These are phyloP conservation scores for Perkinsus olseni DNA, from an alignment of 169 alveolate species.

Conservation along the genomic window DNA sequence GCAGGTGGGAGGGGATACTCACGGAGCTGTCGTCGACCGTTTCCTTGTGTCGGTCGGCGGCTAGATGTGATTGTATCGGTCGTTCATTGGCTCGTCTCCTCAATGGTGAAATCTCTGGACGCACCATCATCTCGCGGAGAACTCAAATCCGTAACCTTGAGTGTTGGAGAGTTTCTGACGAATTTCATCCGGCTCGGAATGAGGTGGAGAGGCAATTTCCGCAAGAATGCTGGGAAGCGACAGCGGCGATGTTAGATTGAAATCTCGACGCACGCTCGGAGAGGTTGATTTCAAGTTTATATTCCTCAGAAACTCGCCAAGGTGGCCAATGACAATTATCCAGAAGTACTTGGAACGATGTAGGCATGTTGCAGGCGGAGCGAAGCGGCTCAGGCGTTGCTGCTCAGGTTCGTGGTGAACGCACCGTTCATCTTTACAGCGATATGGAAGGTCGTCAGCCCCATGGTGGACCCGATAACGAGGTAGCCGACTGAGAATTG, in stretches of 20 bases:
- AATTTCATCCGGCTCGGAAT: no score
- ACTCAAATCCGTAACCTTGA: no score
- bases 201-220: no score
- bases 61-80: not conserved
- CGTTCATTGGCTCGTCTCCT: not conserved
- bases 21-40: not conserved
- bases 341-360: not conserved
- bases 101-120: no score
- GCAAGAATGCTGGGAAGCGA: no score
- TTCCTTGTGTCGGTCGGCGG: no score
- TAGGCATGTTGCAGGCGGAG: not conserved
- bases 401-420: not conserved
- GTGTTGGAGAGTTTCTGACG: no score
- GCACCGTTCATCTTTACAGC: not conserved
- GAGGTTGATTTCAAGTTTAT: not conserved
- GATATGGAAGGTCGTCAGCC: not conserved
- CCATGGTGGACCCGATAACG: not conserved
- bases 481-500: not conserved
- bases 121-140: no score
- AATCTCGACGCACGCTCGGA: no score
- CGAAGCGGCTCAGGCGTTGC: not conserved
- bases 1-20: not conserved
- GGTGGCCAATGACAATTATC: not conserved
- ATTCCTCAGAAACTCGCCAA: not conserved
- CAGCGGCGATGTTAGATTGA: no score